Evolutionary conservation across 2,329 filamentous ascomycete species (phyloP).

Genomic region (Diaporthe sp.): DNA sequence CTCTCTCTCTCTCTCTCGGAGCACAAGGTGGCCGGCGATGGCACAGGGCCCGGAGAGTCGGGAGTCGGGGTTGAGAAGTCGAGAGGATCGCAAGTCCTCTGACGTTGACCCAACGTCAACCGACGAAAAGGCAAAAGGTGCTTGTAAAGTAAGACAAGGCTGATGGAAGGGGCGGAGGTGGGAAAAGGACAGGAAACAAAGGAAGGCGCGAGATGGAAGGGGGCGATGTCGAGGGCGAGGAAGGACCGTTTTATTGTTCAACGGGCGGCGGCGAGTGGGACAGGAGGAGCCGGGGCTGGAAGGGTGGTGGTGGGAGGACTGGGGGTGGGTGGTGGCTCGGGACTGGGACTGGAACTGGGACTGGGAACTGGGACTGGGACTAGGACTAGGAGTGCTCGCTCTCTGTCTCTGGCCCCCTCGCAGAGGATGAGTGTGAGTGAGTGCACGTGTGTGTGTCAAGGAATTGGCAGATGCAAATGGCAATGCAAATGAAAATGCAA

Average conservation of each 20-base stretch:
- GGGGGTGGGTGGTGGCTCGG: not conserved
- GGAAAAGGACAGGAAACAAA: slow-evolving; percentile 37
- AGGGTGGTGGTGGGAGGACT: slow-evolving; percentile 1
- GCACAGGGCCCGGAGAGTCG: slow-evolving; percentile 1
- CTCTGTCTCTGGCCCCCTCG: not conserved
- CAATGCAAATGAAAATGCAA: slow-evolving; percentile 34
- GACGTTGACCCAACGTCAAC: slow-evolving; percentile 39
- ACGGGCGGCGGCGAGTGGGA: slow-evolving; percentile 34
- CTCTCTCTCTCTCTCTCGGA: slow-evolving; percentile 53
- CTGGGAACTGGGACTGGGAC: not conserved
- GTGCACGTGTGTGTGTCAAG: slow-evolving; percentile 16
- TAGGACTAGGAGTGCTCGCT: slow-evolving; percentile 6
- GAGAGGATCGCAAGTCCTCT: slow-evolving; percentile 40
- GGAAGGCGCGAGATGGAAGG: slow-evolving; percentile 36
- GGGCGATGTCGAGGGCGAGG: slow-evolving; percentile 37
- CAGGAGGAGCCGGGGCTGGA: slow-evolving; percentile 10
- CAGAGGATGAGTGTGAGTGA: not conserved
- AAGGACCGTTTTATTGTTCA: slow-evolving; percentile 41
- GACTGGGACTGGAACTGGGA: not conserved
- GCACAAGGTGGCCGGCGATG: slow-evolving; percentile 56
- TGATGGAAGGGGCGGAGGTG: slow-evolving; percentile 22
- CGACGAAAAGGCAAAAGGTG: slow-evolving; percentile 12
- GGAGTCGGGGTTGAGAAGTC: slow-evolving; percentile 28
- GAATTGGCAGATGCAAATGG: slow-evolving; percentile 33
- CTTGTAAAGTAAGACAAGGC: slow-evolving; percentile 23